A percentile compares a stretch with the other conserved stretches of the same genome.
These are phyloP conservation scores for Phytophthora pinifolia DNA, from an alignment of 352 stramenopile species.

Conservation along the genomic window DNA sequence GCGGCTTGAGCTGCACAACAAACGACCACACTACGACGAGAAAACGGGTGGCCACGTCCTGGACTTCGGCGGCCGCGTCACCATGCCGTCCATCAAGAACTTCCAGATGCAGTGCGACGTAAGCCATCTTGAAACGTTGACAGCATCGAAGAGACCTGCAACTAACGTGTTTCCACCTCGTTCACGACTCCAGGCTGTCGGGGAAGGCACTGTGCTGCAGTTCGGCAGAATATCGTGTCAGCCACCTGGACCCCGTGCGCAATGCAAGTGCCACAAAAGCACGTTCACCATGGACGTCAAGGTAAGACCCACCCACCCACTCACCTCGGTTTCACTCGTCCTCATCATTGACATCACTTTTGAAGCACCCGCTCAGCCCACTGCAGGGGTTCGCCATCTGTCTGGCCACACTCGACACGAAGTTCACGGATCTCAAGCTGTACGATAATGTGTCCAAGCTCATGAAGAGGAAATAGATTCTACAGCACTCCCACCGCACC, in stretches of 20 bases:
- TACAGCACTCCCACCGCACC: slow-evolving; percentile 15
- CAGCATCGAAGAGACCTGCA: no score
- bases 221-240: slow-evolving; percentile 70
- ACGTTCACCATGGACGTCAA: slow-evolving; percentile 94
- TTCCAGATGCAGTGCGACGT: slow-evolving; percentile 68
- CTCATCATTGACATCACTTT: slow-evolving; percentile 4
- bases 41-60: slow-evolving; percentile 57
- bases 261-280: slow-evolving; percentile 80
- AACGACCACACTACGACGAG: slow-evolving; percentile 63
- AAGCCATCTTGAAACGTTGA: no score
- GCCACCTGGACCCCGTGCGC: slow-evolving; percentile 38
- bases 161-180: no score
- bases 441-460: slow-evolving; percentile 50
- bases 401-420: slow-evolving; percentile 84
- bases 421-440: slow-evolving; percentile 55
- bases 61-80: slow-evolving; percentile 65
- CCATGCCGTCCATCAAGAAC: slow-evolving; percentile 74
- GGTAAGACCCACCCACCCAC: slow-evolving; percentile 23
- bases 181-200: slow-evolving; percentile 22
- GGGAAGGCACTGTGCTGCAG: slow-evolving; percentile 49
- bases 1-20: slow-evolving; percentile 88
- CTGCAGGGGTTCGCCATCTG: slow-evolving; percentile 90
- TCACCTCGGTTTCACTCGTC: no score
- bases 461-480: slow-evolving; percentile 38
- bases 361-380: slow-evolving; percentile 74